Evolutionary conservation across 495 filamentous ascomycete genomes (phyloP).

Genomic region (Hypoxylon subgilvum): DNA sequence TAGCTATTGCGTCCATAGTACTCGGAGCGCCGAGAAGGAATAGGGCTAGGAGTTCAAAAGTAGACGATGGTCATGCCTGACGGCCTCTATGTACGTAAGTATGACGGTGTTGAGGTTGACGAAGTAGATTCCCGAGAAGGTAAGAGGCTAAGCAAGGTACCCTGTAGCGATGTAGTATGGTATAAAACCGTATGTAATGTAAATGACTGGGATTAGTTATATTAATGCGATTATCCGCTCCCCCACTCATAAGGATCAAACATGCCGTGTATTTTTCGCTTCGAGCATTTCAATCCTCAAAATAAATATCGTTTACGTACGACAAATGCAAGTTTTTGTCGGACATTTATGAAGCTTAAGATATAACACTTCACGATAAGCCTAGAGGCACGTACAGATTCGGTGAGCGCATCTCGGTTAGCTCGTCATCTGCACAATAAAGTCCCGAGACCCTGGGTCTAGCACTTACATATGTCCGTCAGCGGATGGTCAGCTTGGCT

Average conservation of each 20-base stretch:
- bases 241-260: conserved; percentile 11
- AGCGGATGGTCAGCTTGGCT: neutral
- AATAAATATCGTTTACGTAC: conserved; percentile 1
- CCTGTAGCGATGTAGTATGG: neutral
- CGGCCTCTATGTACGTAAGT: no score
- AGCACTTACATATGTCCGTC: neutral
- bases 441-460: conserved; percentile 22
- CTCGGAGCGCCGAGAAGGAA: neutral
- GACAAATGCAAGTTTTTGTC: neutral
- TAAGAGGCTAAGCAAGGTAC: conserved; percentile 22
- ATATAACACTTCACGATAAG: neutral
- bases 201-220: neutral
- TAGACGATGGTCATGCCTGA: neutral
- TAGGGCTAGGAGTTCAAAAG: neutral
- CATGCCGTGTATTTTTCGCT: neutral
- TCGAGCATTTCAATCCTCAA: neutral
- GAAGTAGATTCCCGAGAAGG: conserved; percentile 7
- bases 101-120: conserved; percentile 24
- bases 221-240: conserved; percentile 18
- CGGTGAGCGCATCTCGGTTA: neutral
- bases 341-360: neutral
- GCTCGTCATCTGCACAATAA: conserved; percentile 9
- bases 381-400: neutral
- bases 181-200: neutral
- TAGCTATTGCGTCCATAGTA: conserved; percentile 24